A percentile compares a stretch with the other conserved stretches of the same genome.
These are phyloP conservation scores for Sclerotinia spermophila DNA, from an alignment of 2,329 filamentous ascomycete genomes.

Conservation along the genomic window DNA sequence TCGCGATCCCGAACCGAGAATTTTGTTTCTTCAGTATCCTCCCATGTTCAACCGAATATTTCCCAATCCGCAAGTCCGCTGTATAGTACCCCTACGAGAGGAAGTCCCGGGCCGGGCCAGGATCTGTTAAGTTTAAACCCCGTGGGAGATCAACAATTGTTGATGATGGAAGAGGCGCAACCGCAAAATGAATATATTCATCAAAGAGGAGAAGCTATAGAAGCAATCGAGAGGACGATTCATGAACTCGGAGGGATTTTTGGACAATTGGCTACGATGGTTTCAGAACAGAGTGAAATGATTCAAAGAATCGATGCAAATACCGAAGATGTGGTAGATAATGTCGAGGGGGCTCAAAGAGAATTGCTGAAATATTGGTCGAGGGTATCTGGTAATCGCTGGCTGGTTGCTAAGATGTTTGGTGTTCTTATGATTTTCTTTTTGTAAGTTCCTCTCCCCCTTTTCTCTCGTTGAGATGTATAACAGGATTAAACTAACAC, in stretches of 20 bases:
- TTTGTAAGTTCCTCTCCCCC: slow-evolving; percentile 47
- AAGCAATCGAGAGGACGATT: slow-evolving; percentile 94
- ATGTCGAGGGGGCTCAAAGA: slow-evolving; percentile 92
- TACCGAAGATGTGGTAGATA: slow-evolving; percentile 96
- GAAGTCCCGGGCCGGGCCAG: slow-evolving; percentile 58
- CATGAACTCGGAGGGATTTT: slow-evolving; percentile 89
- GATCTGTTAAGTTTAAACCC: slow-evolving; percentile 85
- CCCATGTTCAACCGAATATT: slow-evolving; percentile 64
- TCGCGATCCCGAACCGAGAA: slow-evolving; percentile 90
- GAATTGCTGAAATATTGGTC: slow-evolving; percentile 97
- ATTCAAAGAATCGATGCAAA: slow-evolving; percentile 97
- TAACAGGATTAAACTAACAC: not conserved
- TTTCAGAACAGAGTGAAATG: slow-evolving; percentile 95
- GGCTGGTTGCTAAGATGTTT: slow-evolving; percentile 87
- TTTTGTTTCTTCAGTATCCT: slow-evolving; percentile 86
- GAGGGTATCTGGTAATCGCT: slow-evolving; percentile 88
- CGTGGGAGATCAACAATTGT: slow-evolving; percentile 78
- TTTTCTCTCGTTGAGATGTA: not conserved
- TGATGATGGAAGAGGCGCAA: slow-evolving; percentile 91
- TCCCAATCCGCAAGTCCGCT: slow-evolving; percentile 79
- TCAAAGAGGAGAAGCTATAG: slow-evolving; percentile 90
- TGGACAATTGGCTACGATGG: slow-evolving; percentile 92
- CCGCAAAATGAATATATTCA: slow-evolving; percentile 85
- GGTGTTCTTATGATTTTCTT: slow-evolving; percentile 94
- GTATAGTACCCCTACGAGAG: slow-evolving; percentile 72